Percentiles rank a stretch among this genome's conserved stretches.
Conservation (phyloP, 2,329 filamentous ascomycete species). For the Aspergillus neoniger region DNA sequence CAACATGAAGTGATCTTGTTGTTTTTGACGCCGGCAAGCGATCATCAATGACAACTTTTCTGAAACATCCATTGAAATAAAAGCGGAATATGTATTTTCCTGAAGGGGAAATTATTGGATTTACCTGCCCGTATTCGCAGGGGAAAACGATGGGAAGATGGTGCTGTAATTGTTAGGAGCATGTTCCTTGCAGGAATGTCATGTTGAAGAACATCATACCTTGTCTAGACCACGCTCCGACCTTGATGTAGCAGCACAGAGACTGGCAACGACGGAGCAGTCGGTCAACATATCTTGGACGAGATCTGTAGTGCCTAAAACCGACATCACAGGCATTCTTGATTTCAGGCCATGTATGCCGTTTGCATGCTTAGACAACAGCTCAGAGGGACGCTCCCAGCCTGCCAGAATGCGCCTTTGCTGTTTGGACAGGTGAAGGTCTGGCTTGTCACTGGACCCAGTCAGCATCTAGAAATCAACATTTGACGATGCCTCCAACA, state of each 20-base stretch:
- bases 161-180: constrained; percentile 52
- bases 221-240: constrained; percentile 68
- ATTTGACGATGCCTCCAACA: background rate
- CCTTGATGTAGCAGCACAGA: constrained; percentile 77
- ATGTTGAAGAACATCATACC: constrained; percentile 48
- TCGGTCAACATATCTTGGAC: constrained; percentile 96
- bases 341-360: constrained; percentile 9
- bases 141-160: constrained; percentile 75
- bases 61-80: constrained; percentile 92
- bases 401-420: constrained; percentile 76
- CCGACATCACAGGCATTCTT: constrained; percentile 56
- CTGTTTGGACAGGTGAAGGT: constrained; percentile 70
- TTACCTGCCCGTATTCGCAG: constrained; percentile 60
- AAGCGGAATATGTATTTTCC: constrained; percentile 92
- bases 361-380: constrained; percentile 53
- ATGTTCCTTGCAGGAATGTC: background rate
- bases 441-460: constrained; percentile 62
- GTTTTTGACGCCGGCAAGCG: constrained; percentile 75
- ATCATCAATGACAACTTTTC: constrained; percentile 86
- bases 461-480: constrained; percentile 25
- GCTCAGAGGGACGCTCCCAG: constrained; percentile 77
- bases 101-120: constrained; percentile 68
- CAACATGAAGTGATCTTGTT: constrained; percentile 76
- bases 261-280: constrained; percentile 93
- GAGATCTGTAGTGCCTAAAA: constrained; percentile 68